These are phyloP conservation scores for Madurella fahalii DNA, from an alignment of 2,329 filamentous ascomycete species.

Conservation along the genomic window DNA sequence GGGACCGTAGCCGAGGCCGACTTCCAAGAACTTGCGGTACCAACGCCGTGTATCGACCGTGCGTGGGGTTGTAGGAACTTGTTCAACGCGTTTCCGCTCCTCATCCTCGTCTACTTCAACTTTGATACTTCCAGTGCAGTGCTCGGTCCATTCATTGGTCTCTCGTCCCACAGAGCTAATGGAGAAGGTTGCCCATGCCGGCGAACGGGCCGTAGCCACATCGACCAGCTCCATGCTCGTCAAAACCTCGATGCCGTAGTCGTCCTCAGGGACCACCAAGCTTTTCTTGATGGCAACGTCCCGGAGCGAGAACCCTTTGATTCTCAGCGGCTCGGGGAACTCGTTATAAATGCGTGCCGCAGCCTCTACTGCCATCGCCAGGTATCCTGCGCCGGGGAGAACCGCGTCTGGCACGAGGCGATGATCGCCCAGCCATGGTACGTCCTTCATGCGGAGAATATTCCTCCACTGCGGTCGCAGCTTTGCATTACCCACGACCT, in stretches of 20 bases:
- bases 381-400: conserved; percentile 42
- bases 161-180: not conserved
- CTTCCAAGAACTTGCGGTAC: conserved; percentile 30
- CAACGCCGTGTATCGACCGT: conserved; percentile 28
- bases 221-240: not conserved
- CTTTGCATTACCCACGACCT: conserved; percentile 1
- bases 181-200: conserved; percentile 1
- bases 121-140: conserved; percentile 28
- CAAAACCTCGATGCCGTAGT: conserved; percentile 3
- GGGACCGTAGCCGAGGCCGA: conserved; percentile 37
- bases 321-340: not conserved
- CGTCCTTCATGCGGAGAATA: conserved; percentile 5
- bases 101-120: conserved; percentile 14
- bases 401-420: conserved; percentile 34
- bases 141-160: conserved; percentile 20
- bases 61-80: conserved; percentile 18
- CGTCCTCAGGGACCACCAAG: conserved; percentile 1
- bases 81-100: not conserved
- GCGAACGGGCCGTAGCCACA: not conserved
- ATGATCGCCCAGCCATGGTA: conserved; percentile 37
- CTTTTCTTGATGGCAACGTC: conserved; percentile 19
- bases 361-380: conserved; percentile 42
- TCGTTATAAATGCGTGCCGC: conserved; percentile 22
- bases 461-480: conserved; percentile 6
- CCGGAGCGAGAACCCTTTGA: conserved; percentile 2